Evolutionary conservation across 2,329 filamentous ascomycete genomes (phyloP).

Genomic region (Rhexocercosporidium sp.): DNA sequence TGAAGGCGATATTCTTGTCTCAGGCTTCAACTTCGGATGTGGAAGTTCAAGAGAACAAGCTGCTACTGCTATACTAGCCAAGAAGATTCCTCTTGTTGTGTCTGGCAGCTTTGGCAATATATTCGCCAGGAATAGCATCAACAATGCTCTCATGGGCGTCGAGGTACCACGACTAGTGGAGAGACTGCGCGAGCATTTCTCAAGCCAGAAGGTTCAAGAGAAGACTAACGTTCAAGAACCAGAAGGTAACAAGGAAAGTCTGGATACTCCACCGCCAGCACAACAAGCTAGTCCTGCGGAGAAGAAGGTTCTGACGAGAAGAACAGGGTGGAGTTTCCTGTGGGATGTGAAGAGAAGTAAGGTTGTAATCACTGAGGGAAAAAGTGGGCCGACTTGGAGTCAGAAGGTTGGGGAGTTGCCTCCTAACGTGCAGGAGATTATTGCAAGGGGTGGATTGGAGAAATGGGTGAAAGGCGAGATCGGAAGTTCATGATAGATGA

Average conservation of each 20-base stretch:
- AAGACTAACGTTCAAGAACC: slow-evolving; percentile 55
- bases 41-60: slow-evolving; percentile 84
- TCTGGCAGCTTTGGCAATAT: slow-evolving; percentile 85
- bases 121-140: slow-evolving; percentile 79
- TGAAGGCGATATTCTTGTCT: slow-evolving; percentile 79
- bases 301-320: slow-evolving; percentile 65
- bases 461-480: slow-evolving; percentile 67
- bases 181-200: slow-evolving; percentile 67
- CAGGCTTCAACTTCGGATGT: slow-evolving; percentile 88
- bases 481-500: slow-evolving; percentile 10
- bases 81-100: slow-evolving; percentile 79
- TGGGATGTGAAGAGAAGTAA: slow-evolving; percentile 80
- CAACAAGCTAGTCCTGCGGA: slow-evolving; percentile 45
- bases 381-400: slow-evolving; percentile 71
- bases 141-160: slow-evolving; percentile 76
- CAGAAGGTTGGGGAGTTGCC: slow-evolving; percentile 84
- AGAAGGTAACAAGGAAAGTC: slow-evolving; percentile 52
- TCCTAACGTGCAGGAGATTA: slow-evolving; percentile 85
- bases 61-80: slow-evolving; percentile 84
- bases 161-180: slow-evolving; percentile 72
- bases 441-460: slow-evolving; percentile 78
- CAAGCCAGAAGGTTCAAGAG: slow-evolving; percentile 41
- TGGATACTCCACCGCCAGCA: slow-evolving; percentile 55
- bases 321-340: slow-evolving; percentile 81
- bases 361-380: slow-evolving; percentile 73